These are phyloP conservation scores for Solanum ossicruentum DNA, from an alignment of 257 asterid species.

Conservation along the genomic window DNA sequence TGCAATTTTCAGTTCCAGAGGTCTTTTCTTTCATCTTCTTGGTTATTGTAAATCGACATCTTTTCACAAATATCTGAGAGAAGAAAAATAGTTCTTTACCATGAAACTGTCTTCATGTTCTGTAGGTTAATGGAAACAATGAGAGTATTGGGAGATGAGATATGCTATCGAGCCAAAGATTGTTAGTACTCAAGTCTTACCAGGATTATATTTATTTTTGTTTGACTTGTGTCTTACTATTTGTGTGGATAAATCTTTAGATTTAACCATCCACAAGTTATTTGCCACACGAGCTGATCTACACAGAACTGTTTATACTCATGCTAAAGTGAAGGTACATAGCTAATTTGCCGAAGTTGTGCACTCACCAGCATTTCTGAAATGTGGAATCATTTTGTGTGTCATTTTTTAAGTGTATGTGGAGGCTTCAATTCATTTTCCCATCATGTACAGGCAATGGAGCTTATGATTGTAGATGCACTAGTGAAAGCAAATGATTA, in stretches of 20 bases:
- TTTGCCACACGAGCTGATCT: conserved; percentile 90
- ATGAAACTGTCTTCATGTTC: background rate
- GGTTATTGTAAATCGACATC: background rate
- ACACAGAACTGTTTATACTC: conserved; percentile 76
- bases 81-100: background rate
- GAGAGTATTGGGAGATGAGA: conserved; percentile 90
- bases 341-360: background rate
- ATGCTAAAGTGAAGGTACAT: conserved; percentile 88
- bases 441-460: conserved; percentile 55
- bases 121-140: conserved; percentile 80
- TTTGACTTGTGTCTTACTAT: conserved; percentile 5
- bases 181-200: conserved; percentile 25
- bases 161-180: conserved; percentile 86
- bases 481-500: conserved; percentile 66
- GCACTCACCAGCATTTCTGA: background rate
- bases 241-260: conserved; percentile 28
- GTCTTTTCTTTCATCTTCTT: conserved; percentile 18
- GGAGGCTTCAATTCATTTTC: background rate
- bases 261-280: conserved; percentile 75
- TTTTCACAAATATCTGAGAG: background rate
- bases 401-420: background rate
- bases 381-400: background rate
- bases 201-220: background rate
- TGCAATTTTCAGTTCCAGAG: conserved; percentile 81
- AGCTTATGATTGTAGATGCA: conserved; percentile 87